Evolutionary conservation across 768 basidiomycete genomes (phyloP).

Genomic region (Podaxis sp.): DNA sequence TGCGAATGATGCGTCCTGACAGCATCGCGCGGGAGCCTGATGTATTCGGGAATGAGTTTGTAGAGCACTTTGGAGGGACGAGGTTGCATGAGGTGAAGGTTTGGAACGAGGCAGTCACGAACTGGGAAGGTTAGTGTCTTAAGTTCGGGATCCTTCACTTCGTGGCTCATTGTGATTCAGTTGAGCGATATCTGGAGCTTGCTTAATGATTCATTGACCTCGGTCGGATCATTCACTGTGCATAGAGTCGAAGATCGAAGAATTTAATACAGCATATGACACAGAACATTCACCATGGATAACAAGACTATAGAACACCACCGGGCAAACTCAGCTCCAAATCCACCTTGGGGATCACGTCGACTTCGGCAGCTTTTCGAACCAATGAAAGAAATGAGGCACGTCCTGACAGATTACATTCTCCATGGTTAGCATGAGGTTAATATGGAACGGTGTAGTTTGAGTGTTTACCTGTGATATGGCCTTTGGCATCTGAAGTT

Average conservation of each 20-base stretch:
- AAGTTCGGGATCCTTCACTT: neutral
- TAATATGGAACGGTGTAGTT: neutral
- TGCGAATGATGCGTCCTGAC: conserved; percentile 70
- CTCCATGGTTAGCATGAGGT: neutral
- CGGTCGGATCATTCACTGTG: neutral
- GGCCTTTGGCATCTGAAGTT: conserved; percentile 57
- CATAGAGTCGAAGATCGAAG: neutral
- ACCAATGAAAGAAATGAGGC: conserved; percentile 70
- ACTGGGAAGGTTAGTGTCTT: conserved; percentile 78
- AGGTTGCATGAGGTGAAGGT: conserved; percentile 85
- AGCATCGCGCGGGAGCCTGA: conserved; percentile 78
- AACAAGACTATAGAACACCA: neutral
- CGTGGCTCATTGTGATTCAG: conserved; percentile 35
- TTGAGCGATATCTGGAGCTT: conserved; percentile 85
- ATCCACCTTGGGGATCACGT: neutral
- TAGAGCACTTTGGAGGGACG: conserved; percentile 96
- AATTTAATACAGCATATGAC: neutral
- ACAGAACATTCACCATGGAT: neutral
- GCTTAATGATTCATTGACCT: conserved; percentile 38
- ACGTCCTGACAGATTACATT: conserved; percentile 52
- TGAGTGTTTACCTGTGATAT: conserved; percentile 54
- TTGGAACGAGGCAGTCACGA: conserved; percentile 90
- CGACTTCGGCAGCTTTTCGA: conserved; percentile 34
- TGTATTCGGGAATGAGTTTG: conserved; percentile 84
- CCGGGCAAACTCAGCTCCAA: neutral